Evolutionary conservation across 169 alveolate genomes (phyloP), one percentile per base, ranked within the genome.

Genomic region (Cyclospora cayetanensis): DNA sequence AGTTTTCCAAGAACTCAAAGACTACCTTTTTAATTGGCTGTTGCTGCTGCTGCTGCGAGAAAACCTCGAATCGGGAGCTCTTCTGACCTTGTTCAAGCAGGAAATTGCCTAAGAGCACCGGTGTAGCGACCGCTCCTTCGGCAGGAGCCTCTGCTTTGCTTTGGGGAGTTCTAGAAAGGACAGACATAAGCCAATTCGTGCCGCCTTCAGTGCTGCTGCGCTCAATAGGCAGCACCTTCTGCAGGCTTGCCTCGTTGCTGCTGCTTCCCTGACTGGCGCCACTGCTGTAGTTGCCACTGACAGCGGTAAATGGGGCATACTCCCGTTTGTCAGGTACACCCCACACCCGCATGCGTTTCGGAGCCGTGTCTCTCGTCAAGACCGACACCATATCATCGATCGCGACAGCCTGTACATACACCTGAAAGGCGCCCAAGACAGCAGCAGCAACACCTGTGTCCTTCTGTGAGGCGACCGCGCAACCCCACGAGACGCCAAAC

Each of bases 1-100:
- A 91, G 91, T 91, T 91, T 20, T 80, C 60, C 20, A 82, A 25
- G 20, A 91, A 91, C 42, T 91, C 91, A 41, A 91, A 91, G 9
- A 65, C 53, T 20, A 91, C 60, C 43, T 79, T 91, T 29, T 76
- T 43, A 5, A 85, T n/a, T 1, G 91, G 91, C 55, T n/a, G 74
- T 31, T 34, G 55, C 39, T 65, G 91, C 85, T 85, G 46, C 84
- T 66, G 70, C 35, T 74, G 22, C n/a, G n/a, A n/a, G n/a, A n/a
- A n/a, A 52, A 85, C 68, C 27, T 85, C 55, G 37, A 85, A 85
- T 52, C 74, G 70, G 53, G 50, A 63, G 55, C 74, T 27, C 66
- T 85, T 85, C 52, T 50, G 39, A 53, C 85, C 55, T 43, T 66
- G 53, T 60, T 4, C 29, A 31, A 85, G 79, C 72, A 37, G 85